Conservation (phyloP, 345 rosid genomes). For the Xanthoceras sorbifolium region DNA sequence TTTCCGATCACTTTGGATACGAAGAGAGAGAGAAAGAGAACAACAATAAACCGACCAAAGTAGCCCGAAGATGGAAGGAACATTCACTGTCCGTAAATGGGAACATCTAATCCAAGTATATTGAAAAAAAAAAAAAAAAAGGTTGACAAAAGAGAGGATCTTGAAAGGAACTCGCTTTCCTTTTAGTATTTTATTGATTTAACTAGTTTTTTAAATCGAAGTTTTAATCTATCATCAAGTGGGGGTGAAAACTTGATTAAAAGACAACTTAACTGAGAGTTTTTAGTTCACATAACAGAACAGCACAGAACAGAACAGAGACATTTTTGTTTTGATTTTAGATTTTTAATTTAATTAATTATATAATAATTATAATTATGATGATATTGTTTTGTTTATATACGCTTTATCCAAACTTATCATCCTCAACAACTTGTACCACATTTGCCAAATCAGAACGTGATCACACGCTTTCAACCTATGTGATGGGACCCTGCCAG, state of each 20-base stretch:
- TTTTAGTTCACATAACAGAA: neutral
- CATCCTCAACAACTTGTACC: neutral
- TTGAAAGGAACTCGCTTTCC: neutral
- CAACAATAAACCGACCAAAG: constrained; percentile 13
- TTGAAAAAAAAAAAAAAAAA: neutral
- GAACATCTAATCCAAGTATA: constrained; percentile 11
- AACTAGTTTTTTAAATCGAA: neutral
- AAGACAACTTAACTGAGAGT: neutral
- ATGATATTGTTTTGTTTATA: neutral
- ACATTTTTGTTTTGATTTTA: neutral
- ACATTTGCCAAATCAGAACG: constrained; percentile 3
- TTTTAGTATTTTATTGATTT: neutral
- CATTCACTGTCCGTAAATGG: constrained; percentile 19
- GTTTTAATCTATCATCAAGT: neutral
- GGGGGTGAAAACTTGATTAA: neutral
- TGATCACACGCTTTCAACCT: neutral
- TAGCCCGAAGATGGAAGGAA: neutral
- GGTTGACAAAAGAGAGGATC: constrained; percentile 4
- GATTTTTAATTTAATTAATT: neutral
- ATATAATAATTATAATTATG: neutral
- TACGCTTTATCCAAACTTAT: neutral
- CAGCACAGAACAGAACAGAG: neutral
- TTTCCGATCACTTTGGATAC: constrained; percentile 16
- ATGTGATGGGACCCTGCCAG: neutral
- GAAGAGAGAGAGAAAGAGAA: constrained; percentile 5